These are phyloP conservation scores for Solanum bulbocastanum DNA, from an alignment of 257 asterid species.

Conservation along the genomic window DNA sequence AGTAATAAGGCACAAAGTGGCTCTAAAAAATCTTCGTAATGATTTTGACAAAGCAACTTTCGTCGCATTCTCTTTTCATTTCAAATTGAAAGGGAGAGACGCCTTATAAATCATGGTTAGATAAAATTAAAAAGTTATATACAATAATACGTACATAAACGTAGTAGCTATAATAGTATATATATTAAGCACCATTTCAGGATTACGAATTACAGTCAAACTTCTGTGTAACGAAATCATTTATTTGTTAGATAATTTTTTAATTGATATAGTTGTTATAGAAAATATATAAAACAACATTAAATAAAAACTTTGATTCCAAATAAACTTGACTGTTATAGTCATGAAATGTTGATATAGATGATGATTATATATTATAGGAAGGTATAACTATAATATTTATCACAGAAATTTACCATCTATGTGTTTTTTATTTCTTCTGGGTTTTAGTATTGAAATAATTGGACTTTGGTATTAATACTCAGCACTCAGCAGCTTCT, in stretches of 20 bases:
- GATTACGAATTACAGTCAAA: background rate
- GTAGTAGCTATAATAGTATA: background rate
- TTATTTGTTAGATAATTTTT: background rate
- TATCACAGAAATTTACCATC: background rate
- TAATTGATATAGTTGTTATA: background rate
- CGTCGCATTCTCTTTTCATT: background rate
- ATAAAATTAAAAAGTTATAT: background rate
- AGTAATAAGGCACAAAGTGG: background rate
- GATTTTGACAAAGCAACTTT: background rate
- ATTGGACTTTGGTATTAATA: background rate
- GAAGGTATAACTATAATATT: background rate
- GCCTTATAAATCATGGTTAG: background rate
- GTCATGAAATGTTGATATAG: background rate
- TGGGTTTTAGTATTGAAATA: background rate
- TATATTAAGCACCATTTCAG: background rate
- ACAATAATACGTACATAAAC: background rate
- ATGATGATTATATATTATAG: background rate
- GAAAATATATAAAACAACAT: background rate
- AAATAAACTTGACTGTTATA: background rate
- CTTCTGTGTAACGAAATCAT: background rate
- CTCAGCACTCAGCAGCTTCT: background rate
- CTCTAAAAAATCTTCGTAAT: background rate
- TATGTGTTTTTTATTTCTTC: background rate
- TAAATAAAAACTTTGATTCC: background rate
- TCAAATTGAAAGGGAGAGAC: background rate